These are phyloP conservation scores for Cystofilobasidium capitatum DNA, from an alignment of 768 basidiomycete genomes.

Conservation along the genomic window DNA sequence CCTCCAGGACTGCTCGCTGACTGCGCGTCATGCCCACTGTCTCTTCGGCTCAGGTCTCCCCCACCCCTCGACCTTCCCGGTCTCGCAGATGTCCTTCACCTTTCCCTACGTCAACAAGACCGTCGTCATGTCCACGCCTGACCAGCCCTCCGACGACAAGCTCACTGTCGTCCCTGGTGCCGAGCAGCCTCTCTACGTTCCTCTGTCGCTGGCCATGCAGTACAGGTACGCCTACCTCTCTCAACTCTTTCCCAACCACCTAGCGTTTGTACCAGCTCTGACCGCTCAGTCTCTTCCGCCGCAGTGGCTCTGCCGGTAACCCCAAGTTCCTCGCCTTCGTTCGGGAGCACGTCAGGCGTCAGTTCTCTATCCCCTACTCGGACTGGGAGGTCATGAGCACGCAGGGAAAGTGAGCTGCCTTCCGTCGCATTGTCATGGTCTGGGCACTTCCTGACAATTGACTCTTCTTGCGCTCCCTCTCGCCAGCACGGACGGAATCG, in stretches of 20 bases:
- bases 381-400: conserved; percentile 20
- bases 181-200: background rate
- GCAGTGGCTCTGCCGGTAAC: background rate
- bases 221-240: conserved; percentile 5
- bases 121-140: conserved; percentile 6
- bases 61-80: conserved; percentile 21
- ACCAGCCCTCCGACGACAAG: background rate
- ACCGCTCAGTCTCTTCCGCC: background rate
- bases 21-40: background rate
- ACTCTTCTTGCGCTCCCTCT: background rate
- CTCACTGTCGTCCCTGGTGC: background rate
- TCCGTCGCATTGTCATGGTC: background rate
- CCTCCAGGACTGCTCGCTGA: background rate
- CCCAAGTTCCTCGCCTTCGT: conserved; percentile 12
- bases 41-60: background rate
- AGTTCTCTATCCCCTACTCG: conserved; percentile 4
- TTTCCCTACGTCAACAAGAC: conserved; percentile 19
- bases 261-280: background rate
- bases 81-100: conserved; percentile 7
- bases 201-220: conserved; percentile 9
- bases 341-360: conserved; percentile 8
- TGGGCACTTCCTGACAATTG: background rate
- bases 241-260: background rate
- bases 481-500: conserved; percentile 20
- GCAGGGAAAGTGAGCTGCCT: background rate